These are phyloP conservation scores for Backusella psychrophila DNA, from an alignment of 192 early-diverging fungal species.

Conservation along the genomic window DNA sequence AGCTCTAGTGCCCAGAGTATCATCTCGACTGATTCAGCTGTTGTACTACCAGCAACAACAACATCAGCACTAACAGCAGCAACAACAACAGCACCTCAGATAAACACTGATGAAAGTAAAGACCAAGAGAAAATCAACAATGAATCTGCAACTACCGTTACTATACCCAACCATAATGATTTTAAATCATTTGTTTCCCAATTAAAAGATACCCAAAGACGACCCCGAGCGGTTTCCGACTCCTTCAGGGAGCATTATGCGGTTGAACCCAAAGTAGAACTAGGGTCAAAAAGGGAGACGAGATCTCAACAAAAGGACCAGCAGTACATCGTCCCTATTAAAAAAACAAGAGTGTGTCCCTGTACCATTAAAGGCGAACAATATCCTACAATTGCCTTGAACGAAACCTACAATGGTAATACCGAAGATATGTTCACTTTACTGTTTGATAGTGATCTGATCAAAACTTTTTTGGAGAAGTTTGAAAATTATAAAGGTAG, in stretches of 20 bases:
- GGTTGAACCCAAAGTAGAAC: background rate
- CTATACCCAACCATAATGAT: background rate
- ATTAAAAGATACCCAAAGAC: background rate
- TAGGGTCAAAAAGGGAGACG: background rate
- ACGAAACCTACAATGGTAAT: conserved; percentile 41
- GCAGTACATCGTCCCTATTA: background rate
- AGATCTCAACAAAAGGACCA: background rate
- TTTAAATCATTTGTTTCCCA: conserved; percentile 1
- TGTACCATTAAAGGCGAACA: conserved; percentile 46
- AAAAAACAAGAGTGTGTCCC: conserved; percentile 35
- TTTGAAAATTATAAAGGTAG: conserved; percentile 42
- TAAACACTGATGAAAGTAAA: background rate
- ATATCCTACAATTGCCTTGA: conserved; percentile 40
- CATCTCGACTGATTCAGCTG: background rate
- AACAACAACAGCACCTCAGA: background rate
- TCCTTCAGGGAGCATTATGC: conserved; percentile 8
- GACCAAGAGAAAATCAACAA: background rate
- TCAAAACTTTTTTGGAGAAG: conserved; percentile 38
- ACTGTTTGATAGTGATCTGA: conserved; percentile 49
- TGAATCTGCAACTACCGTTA: background rate
- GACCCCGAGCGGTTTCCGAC: conserved; percentile 15
- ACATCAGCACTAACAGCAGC: too few species aligned
- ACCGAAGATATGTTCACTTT: conserved; percentile 46
- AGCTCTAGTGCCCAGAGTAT: background rate
- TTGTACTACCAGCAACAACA: background rate